These are phyloP conservation scores for Citrus hindsii DNA, from an alignment of 345 rosid genomes.

Conservation along the genomic window DNA sequence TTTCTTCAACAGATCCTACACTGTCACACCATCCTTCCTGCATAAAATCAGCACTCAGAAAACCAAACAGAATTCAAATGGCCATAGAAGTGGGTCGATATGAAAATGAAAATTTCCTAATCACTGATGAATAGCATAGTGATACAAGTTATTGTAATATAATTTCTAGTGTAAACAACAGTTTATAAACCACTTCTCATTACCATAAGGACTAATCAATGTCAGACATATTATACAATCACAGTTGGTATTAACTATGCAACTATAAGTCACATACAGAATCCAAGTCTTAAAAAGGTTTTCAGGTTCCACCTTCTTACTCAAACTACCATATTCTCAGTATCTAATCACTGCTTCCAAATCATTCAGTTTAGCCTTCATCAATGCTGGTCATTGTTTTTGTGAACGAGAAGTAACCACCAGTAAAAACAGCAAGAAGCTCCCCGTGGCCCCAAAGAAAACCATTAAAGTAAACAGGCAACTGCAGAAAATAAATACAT, in stretches of 20 bases:
- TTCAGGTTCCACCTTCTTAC: neutral
- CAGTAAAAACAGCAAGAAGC: neutral
- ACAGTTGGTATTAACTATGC: neutral
- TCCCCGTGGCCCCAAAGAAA: neutral
- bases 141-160: neutral
- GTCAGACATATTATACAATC: neutral
- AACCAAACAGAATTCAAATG: slow-evolving; percentile 7
- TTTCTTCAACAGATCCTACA: slow-evolving; percentile 91
- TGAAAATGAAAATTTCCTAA: neutral
- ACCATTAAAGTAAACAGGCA: neutral
- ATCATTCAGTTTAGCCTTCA: neutral
- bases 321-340: neutral
- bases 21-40: slow-evolving; percentile 99
- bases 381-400: neutral
- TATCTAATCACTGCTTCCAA: neutral
- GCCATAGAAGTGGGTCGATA: neutral
- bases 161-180: neutral
- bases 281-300: neutral
- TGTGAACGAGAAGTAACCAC: neutral
- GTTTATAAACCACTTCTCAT: neutral
- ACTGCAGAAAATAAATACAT: neutral
- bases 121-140: neutral
- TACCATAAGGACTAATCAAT: neutral
- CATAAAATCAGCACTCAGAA: slow-evolving; percentile 8
- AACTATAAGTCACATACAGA: neutral